A percentile compares a stretch with the other conserved stretches of the same genome.
Evolutionary conservation across 331 rosid species (phyloP).

Genomic region (Arachis monticola): DNA sequence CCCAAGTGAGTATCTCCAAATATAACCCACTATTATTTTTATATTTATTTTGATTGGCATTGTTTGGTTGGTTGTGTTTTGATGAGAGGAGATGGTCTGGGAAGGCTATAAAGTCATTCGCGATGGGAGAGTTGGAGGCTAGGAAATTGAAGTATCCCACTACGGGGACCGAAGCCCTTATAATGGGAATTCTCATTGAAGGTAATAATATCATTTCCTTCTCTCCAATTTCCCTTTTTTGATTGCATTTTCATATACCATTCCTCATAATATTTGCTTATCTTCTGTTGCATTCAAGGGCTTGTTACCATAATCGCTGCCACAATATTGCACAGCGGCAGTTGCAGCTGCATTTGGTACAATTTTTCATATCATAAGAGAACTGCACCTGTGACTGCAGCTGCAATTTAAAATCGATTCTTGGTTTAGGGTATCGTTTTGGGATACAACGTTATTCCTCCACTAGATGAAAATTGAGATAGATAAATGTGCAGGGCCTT

Average conservation of each 20-base stretch:
- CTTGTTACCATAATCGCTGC: neutral
- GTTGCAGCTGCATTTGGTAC: too few species aligned
- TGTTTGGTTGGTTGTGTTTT: constrained; percentile 13
- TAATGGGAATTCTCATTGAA: constrained; percentile 80
- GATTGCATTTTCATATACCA: neutral
- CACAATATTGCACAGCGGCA: too few species aligned
- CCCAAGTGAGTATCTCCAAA: constrained; percentile 60
- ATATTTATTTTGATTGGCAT: neutral
- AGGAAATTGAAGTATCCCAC: constrained; percentile 65
- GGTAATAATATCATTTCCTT: constrained; percentile 34
- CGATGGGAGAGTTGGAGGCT: constrained; percentile 71
- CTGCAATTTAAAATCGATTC: neutral
- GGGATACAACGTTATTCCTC: neutral
- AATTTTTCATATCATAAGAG: neutral
- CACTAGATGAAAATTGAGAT: neutral
- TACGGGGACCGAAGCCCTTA: constrained; percentile 73
- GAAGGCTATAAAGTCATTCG: constrained; percentile 75
- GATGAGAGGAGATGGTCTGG: constrained; percentile 75
- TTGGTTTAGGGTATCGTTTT: neutral
- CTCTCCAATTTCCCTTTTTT: neutral
- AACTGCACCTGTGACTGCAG: neutral
- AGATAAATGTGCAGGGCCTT: neutral
- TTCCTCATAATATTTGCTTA: neutral
- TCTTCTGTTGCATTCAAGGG: neutral
- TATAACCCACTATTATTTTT: neutral